Evolutionary conservation across 805 yeast species (phyloP).

Genomic region (Hanseniaspora hatyaiensis): DNA sequence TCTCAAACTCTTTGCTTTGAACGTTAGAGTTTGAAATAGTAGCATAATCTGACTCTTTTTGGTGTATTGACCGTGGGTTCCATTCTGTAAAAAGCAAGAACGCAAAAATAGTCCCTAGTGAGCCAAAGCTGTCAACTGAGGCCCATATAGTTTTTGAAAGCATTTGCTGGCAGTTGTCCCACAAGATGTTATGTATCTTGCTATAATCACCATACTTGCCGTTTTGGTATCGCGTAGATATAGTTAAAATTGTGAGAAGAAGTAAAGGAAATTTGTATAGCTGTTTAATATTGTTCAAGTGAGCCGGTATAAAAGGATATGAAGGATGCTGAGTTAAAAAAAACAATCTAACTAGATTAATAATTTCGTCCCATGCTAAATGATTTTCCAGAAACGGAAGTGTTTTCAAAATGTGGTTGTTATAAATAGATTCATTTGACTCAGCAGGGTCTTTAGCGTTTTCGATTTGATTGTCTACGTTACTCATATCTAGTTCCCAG

Average conservation of each 20-base stretch:
- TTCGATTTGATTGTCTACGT: background rate
- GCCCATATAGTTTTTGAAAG: conserved; percentile 89
- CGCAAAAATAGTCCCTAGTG: conserved; percentile 77
- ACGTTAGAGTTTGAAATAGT: conserved; percentile 27
- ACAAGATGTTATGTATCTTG: conserved; percentile 62
- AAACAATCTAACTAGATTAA: conserved; percentile 45
- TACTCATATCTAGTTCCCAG: conserved; percentile 6
- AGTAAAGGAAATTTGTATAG: conserved; percentile 72
- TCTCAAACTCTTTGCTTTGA: conserved; percentile 47
- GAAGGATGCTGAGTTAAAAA: conserved; percentile 77
- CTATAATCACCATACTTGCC: conserved; percentile 33
- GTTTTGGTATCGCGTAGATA: conserved; percentile 65
- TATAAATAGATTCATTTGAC: conserved; percentile 23
- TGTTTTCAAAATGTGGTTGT: background rate
- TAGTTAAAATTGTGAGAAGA: conserved; percentile 67
- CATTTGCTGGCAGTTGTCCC: conserved; percentile 73
- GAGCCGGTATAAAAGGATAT: conserved; percentile 75
- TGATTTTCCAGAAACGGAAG: conserved; percentile 37
- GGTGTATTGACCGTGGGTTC: conserved; percentile 91
- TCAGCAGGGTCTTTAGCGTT: background rate
- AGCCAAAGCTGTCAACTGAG: conserved; percentile 66
- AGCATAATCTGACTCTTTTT: conserved; percentile 78
- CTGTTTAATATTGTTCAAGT: conserved; percentile 51
- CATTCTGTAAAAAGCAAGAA: conserved; percentile 81
- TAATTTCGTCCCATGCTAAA: conserved; percentile 53